Evolutionary conservation across 352 stramenopile genomes (phyloP), one percentile per base, ranked within the genome.

Genomic region (Phytophthora pini): DNA sequence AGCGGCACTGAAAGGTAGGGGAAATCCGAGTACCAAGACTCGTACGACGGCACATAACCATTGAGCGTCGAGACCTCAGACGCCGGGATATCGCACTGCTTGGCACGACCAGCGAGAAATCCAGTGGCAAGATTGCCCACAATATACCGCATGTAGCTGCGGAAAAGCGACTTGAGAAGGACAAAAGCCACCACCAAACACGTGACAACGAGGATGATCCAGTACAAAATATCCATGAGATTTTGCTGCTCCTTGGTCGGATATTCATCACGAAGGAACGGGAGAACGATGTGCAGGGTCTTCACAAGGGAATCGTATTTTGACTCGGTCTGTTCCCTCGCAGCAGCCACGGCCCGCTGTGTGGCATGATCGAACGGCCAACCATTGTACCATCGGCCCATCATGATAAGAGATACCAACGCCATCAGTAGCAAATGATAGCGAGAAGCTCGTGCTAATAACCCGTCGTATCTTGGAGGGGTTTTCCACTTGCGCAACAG

Each of bases 371-470:
- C 85, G 43, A 91, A 93, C 5, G 85, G 85, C 85, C 85, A 93
- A 38, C 82, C 82, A 56, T 89, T 82, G 61, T 92, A 93, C 79
- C 81, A 92, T 49, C 90, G 85, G 1, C 82, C 82, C 79, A 88
- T 88, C 82, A 90, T 90, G 11, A 90, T 72, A 7, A 93, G 70
- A 34, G 82, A 83, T 10, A 77, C 78, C 45, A 93, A 55, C 9
- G 73, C 77, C 55, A 89, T 80, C 5, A 90, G 52, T 3, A 93
- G 56, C 60, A 93, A 64, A 54, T 93, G 82, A 56, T 89, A 89
- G 8, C 85, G 73, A 46, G 82, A 90, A 40, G 79, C 69, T 11
- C 74, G 68, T 6, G 85, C 81, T n/a, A 93, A 56, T 17, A 87
- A 59, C 4, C 79, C 84, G 61, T 91, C 76, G 63, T 84, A 90